Conservation (phyloP, 129 eudicot genomes). For the Erigeron canadensis region DNA sequence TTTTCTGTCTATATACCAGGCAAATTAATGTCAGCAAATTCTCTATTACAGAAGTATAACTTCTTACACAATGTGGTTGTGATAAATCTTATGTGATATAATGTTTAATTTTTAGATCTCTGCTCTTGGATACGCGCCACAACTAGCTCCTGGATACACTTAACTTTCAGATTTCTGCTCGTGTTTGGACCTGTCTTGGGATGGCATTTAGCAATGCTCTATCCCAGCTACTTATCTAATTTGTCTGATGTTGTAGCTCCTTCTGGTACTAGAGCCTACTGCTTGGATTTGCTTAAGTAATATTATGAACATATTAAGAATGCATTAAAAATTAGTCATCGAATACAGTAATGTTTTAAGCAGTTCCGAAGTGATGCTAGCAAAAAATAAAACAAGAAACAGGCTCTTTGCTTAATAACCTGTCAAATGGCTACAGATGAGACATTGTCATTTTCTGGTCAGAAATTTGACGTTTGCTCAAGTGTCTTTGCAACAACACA, state of each 20-base stretch:
- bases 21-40: neutral
- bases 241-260: neutral
- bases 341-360: no score
- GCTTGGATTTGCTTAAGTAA: neutral
- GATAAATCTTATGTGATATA: neutral
- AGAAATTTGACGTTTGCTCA: no score
- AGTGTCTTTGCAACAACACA: no score
- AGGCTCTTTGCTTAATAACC: no score
- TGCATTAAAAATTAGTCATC: no score
- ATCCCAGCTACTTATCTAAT: neutral
- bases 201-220: neutral
- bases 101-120: slow-evolving; percentile 5
- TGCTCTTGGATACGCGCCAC: slow-evolving; percentile 5
- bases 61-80: neutral
- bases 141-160: neutral
- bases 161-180: neutral
- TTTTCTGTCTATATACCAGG: neutral
- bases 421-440: no score
- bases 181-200: neutral
- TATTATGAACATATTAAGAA: no score
- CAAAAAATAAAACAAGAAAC: no score
- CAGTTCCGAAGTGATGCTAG: no score
- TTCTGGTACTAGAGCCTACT: neutral
- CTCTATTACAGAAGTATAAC: neutral
- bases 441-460: no score